Evolutionary conservation across 768 basidiomycete species (phyloP), one percentile per base, ranked within the genome.

Genomic region (Guyanaporus albipodus): DNA sequence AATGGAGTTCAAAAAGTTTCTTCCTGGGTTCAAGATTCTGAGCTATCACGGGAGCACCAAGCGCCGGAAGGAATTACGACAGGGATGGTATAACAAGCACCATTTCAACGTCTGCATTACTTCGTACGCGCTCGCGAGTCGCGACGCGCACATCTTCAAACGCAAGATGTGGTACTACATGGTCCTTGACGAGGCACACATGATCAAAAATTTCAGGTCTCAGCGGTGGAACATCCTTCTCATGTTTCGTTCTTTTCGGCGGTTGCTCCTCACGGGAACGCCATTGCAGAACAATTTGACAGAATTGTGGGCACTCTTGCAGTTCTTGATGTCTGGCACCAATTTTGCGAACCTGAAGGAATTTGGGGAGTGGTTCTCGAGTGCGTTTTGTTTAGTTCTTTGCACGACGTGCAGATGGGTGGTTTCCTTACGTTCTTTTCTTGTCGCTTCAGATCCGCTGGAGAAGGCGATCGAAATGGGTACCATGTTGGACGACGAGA

Each of bases 191-290:
- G 92, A 96, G 67, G 93, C 92, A 7, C 92, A 96, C 61, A 95
- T 94, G 82, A 93, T 96, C 80, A 94, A 94, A 71, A 96, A 96
- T 64, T 95, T 94, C 72, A 83, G 84, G 60, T 91, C 88, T 0
- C 91, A 96, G 62, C 78, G 93, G 29, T 96, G 93, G 92, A 91
- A 90, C 57, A 91, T 84, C 24, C 68, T 96, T 9, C 75, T 95
- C 11, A 87, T 90, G 77, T 94, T 95, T 67, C 78, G 85, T 24
- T 87, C 86, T 9, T 87, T 86, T 61, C 79, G 88, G 24, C 84
- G 96, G 11, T 73, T 99, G 32, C 78, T 98, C 42, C 69, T 99
- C 42, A 99, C 96, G 0, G 96, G 96, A 2, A 99, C 96, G 1
- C 96, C 96, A 0, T 73, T 99, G 22, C 87, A 99, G 68, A 98